Percentiles rank a stretch among this genome's conserved stretches.
phyloP scores from a whole-genome alignment of 169 alveolate species.

The Plasmodium vivax region DNA sequence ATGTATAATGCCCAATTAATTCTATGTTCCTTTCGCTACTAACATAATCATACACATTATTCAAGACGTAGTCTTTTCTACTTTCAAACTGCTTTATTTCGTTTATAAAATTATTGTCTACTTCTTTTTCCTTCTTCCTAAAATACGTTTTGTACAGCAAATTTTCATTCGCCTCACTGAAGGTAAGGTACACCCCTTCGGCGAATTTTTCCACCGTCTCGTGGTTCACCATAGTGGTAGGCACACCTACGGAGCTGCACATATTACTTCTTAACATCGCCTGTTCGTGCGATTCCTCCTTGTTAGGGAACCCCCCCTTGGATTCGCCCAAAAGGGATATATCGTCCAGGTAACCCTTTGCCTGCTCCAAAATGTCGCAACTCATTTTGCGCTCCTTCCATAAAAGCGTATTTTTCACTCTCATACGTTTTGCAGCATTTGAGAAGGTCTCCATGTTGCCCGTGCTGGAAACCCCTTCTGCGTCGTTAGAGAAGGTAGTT shows the following conservation, averaged over 20 bases:
- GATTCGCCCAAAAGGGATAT: background rate
- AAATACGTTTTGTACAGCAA: conserved; percentile 21
- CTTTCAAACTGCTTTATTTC: conserved; percentile 65
- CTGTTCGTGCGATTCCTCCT: background rate
- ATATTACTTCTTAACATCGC: background rate
- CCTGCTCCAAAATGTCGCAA: background rate
- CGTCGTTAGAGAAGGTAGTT: background rate
- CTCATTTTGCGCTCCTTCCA: conserved; percentile 3
- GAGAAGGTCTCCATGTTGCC: background rate
- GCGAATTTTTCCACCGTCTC: conserved; percentile 16
- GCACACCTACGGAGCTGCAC: background rate
- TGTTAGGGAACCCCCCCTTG: background rate
- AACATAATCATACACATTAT: conserved; percentile 54
- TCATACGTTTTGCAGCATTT: background rate
- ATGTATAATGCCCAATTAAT: conserved; percentile 18
- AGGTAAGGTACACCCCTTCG: conserved; percentile 9
- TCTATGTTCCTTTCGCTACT: conserved; percentile 31
- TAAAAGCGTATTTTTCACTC: background rate
- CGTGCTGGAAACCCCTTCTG: background rate
- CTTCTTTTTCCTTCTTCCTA: conserved; percentile 20
- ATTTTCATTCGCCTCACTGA: conserved; percentile 2
- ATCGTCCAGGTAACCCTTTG: background rate
- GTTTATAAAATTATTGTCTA: conserved; percentile 31
- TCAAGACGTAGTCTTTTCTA: conserved; percentile 45
- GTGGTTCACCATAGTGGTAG: background rate